Evolutionary conservation across 2,329 filamentous ascomycete species (phyloP).

Genomic region (Amauroascus niger): DNA sequence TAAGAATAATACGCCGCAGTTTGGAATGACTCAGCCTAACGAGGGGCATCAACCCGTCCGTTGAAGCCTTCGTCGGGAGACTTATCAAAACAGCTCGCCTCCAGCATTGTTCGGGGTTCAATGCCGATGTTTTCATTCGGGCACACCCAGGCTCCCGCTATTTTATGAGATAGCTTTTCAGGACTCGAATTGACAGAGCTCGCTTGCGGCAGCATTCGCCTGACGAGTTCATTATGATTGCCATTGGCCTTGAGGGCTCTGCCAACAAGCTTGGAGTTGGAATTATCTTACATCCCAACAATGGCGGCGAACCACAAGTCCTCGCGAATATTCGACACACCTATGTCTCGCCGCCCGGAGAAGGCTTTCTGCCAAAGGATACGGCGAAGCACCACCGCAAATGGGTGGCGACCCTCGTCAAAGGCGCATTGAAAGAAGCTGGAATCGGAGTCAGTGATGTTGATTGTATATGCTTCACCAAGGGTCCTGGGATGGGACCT

Average conservation of each 20-base stretch:
- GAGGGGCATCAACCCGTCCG: too few species aligned
- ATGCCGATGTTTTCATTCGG: too few species aligned
- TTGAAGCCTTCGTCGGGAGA: too few species aligned
- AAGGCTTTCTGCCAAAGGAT: constrained; percentile 93
- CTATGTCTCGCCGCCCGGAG: constrained; percentile 80
- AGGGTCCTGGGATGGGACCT: constrained; percentile 92
- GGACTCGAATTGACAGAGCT: too few species aligned
- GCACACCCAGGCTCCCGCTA: too few species aligned
- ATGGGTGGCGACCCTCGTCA: constrained; percentile 75
- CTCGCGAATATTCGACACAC: constrained; percentile 93
- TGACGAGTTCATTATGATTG: constrained; percentile 44
- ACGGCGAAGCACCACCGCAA: constrained; percentile 83
- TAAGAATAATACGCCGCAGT: too few species aligned
- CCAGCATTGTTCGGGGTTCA: too few species aligned
- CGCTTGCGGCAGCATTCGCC: neutral
- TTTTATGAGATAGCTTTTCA: too few species aligned
- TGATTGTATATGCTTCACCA: constrained; percentile 90
- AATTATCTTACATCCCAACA: constrained; percentile 64
- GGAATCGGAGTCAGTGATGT: constrained; percentile 54
- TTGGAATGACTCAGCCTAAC: too few species aligned
- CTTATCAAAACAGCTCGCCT: too few species aligned
- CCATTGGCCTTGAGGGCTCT: constrained; percentile 75
- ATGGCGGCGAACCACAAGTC: constrained; percentile 52
- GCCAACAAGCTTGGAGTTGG: constrained; percentile 97
- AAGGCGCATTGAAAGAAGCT: constrained; percentile 64